phyloP scores from a whole-genome alignment of 306 rosid species.

The Arachis hypogaea region DNA sequence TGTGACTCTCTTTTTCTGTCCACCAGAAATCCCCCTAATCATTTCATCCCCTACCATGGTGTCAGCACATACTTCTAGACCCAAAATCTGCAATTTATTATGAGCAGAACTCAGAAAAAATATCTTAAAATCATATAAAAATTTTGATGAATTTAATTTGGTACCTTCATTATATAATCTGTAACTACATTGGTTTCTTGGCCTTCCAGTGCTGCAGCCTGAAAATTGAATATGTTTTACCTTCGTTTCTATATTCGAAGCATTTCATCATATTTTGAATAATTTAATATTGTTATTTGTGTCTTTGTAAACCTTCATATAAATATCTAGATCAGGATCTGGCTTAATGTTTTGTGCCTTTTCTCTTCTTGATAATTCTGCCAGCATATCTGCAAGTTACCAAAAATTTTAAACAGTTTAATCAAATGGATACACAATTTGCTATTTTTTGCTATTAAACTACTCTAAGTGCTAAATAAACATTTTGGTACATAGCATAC shows the following conservation, averaged over 20 bases:
- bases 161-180: constrained; percentile 88
- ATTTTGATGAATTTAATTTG: constrained; percentile 14
- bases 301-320: constrained; percentile 62
- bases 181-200: constrained; percentile 77
- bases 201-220: constrained; percentile 95
- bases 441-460: no score
- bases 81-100: constrained; percentile 67
- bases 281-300: constrained; percentile 4
- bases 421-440: not conserved
- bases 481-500: no score
- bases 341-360: constrained; percentile 82
- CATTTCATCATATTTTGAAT: constrained; percentile 6
- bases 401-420: constrained; percentile 30
- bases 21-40: constrained; percentile 92
- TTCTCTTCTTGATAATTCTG: constrained; percentile 80
- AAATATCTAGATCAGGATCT: constrained; percentile 83
- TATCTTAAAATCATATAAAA: constrained; percentile 19
- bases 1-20: constrained; percentile 86
- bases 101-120: constrained; percentile 8
- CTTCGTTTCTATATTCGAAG: not conserved
- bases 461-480: not conserved
- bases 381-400: constrained; percentile 64
- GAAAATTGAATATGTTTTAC: constrained; percentile 40
- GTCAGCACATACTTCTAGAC: constrained; percentile 88
- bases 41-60: constrained; percentile 87